Evolutionary conservation across 106 monocot species (phyloP).

Genomic region (Allium sativum): DNA sequence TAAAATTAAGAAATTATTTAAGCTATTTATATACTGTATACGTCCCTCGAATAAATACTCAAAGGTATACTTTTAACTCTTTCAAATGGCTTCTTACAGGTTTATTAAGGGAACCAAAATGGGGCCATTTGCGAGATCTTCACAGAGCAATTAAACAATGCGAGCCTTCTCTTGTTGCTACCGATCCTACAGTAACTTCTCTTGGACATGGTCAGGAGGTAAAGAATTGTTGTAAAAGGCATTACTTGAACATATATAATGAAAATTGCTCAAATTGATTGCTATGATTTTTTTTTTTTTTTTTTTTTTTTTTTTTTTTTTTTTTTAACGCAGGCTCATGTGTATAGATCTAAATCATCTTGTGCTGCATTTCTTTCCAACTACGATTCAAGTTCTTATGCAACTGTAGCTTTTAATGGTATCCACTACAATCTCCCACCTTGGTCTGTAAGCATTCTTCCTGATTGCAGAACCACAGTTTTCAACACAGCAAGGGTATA

Average conservation of each 20-base stretch:
- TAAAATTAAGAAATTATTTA: too few relatives aligned
- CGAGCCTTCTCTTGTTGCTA: slow-evolving; percentile 62
- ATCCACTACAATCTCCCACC: slow-evolving; percentile 85
- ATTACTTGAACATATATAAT: neutral
- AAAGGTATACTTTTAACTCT: too few relatives aligned
- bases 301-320: slow-evolving; percentile 2
- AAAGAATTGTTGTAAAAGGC: neutral
- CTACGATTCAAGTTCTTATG: slow-evolving; percentile 47
- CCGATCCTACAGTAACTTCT: slow-evolving; percentile 47
- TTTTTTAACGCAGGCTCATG: slow-evolving; percentile 37
- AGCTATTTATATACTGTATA: too few relatives aligned
- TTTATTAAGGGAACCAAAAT: slow-evolving; percentile 80
- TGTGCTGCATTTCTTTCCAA: slow-evolving; percentile 95
- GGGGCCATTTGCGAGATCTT: slow-evolving; percentile 94
- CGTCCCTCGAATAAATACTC: too few relatives aligned
- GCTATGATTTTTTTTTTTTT: slow-evolving; percentile 3
- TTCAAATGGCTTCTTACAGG: slow-evolving; percentile 20
- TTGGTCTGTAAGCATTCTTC: slow-evolving; percentile 97
- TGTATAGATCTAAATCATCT: slow-evolving; percentile 56
- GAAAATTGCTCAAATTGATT: slow-evolving; percentile 1
- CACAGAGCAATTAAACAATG: slow-evolving; percentile 87
- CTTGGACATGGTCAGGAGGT: slow-evolving; percentile 77
- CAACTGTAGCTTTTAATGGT: slow-evolving; percentile 69
- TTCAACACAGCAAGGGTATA: slow-evolving; percentile 90
- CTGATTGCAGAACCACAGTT: slow-evolving; percentile 80